Base-by-base conservation (phyloP, 306 rosid species). In the Parietaria judaica region DNA sequence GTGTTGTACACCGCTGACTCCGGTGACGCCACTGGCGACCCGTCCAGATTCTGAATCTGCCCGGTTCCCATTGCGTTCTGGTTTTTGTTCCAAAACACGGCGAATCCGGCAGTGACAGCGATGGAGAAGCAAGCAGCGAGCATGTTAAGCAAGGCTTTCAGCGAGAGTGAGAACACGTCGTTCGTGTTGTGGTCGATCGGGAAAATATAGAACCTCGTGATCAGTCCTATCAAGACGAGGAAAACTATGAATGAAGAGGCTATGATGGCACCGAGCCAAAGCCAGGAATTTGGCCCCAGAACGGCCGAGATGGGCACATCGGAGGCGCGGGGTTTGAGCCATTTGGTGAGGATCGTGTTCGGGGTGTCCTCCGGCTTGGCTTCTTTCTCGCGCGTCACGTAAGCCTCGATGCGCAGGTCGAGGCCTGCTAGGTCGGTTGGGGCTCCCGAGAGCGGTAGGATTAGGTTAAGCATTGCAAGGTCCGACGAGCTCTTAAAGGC, bases 201-300 rank as follows among this genome's bases (percentile, higher is more conserved):
- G 60, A 70, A 85, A 50, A 88, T 79, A 58, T 75, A 83, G 61
- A 47, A 88, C 58, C 71, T 62, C 31, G 64, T 77, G 34, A 83
- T 65, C 31, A 73, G 11, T 7, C 78, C 86, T 13, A 81, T 72
- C 45, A 83, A 12, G 63, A 75, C 43, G 15, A 88, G 86, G 71
- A 74, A 83, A 11, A 81, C 48, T 11, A 75, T 44, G 63, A 83
- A 88, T 2, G 94, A 88, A 14, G 82, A 85, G 5, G 79, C 64
- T 35, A 88, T 81, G 36, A 85, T 65, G 7, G 78, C 78, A 6
- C 76, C 84, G 4, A 83, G 83, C 86, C 96, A 85, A 13, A 85
- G 74, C 96, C 96, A 88, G 14, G 56, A 65, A 8, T 75, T 73
- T 14, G 78, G 81, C 8, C 90, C 96, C 56, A 88, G 52, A 12